Conservation (phyloP, 2,329 filamentous ascomycete species). For the Phyllosticta capitalensis region DNA sequence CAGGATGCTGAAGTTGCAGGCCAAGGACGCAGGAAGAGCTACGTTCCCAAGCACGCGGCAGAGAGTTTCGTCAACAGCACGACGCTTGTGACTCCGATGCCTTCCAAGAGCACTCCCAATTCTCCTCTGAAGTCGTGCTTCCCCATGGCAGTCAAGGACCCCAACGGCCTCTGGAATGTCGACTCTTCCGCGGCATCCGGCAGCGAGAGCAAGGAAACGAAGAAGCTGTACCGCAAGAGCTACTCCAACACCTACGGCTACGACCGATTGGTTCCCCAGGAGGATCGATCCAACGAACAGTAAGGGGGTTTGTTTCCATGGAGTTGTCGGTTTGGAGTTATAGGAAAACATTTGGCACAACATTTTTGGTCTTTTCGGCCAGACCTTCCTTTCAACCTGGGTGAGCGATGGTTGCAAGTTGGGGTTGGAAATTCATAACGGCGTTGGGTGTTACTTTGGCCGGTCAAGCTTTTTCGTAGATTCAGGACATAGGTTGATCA, state of each 20-base stretch:
- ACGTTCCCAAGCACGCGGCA: conserved; percentile 3
- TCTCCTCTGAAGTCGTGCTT: neutral
- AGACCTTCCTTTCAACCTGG: neutral
- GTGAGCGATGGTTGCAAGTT: neutral
- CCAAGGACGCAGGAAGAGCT: neutral
- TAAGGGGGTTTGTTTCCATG: neutral
- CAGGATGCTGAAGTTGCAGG: neutral
- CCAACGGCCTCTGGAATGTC: neutral
- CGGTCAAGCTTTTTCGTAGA: neutral
- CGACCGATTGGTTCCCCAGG: neutral
- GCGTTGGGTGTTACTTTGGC: neutral
- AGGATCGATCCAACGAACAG: too few species aligned
- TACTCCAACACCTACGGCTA: neutral
- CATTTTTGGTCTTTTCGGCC: neutral
- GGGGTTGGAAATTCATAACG: neutral
- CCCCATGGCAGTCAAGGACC: neutral
- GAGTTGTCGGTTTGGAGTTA: neutral
- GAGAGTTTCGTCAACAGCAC: neutral
- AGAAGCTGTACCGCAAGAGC: neutral
- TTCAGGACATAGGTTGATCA: too few species aligned
- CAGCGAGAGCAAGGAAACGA: neutral
- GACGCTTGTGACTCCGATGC: neutral
- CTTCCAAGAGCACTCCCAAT: neutral
- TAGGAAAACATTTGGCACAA: neutral
- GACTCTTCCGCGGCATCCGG: neutral